Evolutionary conservation across 2,329 filamentous ascomycete genomes (phyloP), one percentile per base, ranked within the genome.

Genomic region (Scedosporium boydii): DNA sequence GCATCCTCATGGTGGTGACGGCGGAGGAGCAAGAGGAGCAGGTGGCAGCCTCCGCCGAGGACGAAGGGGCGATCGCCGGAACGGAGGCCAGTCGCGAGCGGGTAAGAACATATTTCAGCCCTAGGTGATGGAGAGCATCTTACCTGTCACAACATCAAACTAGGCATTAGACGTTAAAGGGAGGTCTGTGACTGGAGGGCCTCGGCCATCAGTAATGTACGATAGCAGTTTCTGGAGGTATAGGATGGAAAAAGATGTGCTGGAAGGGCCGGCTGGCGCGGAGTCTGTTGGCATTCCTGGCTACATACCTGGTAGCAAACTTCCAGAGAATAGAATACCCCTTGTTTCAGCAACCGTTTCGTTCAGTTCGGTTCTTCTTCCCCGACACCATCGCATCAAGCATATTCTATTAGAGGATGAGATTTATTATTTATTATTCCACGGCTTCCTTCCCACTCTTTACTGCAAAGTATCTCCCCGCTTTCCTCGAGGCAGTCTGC

Each of bases 391-490:
- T 55, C 23, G 12, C 12, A 23, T 26, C 6, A 23, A 12, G 18
- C 12, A 27, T 1, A 9, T 23, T 3, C 23, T 9, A 58, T 26
- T 34, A 34, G 55, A n/a, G 14, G 6, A 41, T 41, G n/a, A 18
- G 34, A 23, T 16, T 14, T 23, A 6, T 21, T n/a, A 58, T 14
- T 58, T 18, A 38, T 42, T 44, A 59, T 18, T 70, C 67, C 46
- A 67, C 66, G 21, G 69, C 66, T 23, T 62, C 53, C 26, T 34
- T 62, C 29, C 60, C 80, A 66, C 82, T 87, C 66, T 90, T 84
- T 2, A 95, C 91, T 6, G 93, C 85, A 67, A 96, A 93, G 69
- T 87, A 96, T 66, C 81, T 84, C 14, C 89, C 90, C 4, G 82
- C 82, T 61, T 80, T 91, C 68, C 82, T 84, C 16, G 82, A 78